A percentile compares a stretch with the other conserved stretches of the same genome.
Conservation (phyloP, 179 eudicot species). For the Silene noctiflora region DNA sequence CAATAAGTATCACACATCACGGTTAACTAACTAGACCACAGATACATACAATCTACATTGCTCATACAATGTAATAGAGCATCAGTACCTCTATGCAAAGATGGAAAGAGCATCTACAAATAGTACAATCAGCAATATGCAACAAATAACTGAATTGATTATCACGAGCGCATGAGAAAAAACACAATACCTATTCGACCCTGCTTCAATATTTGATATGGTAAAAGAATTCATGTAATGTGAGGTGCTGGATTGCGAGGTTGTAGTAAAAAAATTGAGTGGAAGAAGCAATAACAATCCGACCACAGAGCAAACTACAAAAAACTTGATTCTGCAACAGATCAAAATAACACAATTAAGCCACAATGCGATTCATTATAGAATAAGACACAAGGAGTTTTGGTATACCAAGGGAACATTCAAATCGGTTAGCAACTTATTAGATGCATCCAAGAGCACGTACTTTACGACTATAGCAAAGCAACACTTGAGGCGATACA, state of each 20-base stretch:
- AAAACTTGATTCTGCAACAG: conserved; percentile 73
- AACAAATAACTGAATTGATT: neutral
- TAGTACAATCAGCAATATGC: neutral
- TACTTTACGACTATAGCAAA: neutral
- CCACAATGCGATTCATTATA: neutral
- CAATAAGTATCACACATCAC: neutral
- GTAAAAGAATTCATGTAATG: conserved; percentile 67
- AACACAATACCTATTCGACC: conserved; percentile 59
- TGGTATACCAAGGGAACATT: neutral
- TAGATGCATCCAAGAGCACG: neutral
- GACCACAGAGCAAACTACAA: conserved; percentile 60
- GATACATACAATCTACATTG: neutral
- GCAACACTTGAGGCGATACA: neutral
- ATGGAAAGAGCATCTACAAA: neutral
- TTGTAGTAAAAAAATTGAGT: conserved; percentile 46
- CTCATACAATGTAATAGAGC: neutral
- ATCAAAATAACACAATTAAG: conserved; percentile 6
- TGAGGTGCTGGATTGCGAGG: conserved; percentile 32
- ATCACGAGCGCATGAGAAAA: neutral
- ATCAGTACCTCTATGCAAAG: neutral
- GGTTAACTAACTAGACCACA: neutral
- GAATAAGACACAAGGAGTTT: neutral
- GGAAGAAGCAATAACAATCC: conserved; percentile 77
- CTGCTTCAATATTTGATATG: conserved; percentile 62
- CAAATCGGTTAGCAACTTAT: neutral